Base-by-base conservation (phyloP, 1,139 yeast species). In the Scheffersomyces illinoinensis region DNA sequence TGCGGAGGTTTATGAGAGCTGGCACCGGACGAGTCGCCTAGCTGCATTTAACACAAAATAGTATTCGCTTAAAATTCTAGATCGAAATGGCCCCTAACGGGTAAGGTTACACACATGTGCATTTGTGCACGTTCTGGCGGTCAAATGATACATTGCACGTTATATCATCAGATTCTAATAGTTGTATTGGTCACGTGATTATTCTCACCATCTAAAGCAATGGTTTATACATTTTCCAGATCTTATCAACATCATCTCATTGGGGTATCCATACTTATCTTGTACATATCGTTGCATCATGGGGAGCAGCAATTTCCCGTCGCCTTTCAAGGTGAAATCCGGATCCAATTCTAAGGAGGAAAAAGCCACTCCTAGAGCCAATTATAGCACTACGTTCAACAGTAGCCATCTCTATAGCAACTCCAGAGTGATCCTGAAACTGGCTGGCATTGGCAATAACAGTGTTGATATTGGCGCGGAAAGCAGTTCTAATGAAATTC, bases 401-500 rank as follows among this genome's bases (percentile, higher is more conserved):
- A 48, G 51, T 48, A 48, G 21, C 19, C 51, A 20, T 48, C 51
- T 20, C n/a, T 24, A 48, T 14, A 10, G 43, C 17, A 33, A 12
- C 43, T 33, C 43, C 43, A 33, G 17, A 33, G 43, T 33, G 17
- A 33, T 7, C 43, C 43, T 33, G 43, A 33, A 33, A 33, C 43
- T 48, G 21, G 51, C 51, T 20, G 19, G 24, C 26, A 20, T 19
- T 2, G 43, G 17, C 43, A 10, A 33, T 4, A 33, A 12, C 8
- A 4, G 17, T 10, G 12, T 33, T 10, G 43, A 12, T 51, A n/a
- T n/a, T 43, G 14, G 26, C 5, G 52, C 54, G 21, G 48, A 46
- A 7, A 53, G 54, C 23, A 58, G 61, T 5, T 62, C 65, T 10
- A 78, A 79, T 51, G 83, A 83, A 18, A 64, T 85, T n/a, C 72